Base-by-base conservation (phyloP, 495 filamentous ascomycete genomes). In the Aspergillus indologenus region DNA sequence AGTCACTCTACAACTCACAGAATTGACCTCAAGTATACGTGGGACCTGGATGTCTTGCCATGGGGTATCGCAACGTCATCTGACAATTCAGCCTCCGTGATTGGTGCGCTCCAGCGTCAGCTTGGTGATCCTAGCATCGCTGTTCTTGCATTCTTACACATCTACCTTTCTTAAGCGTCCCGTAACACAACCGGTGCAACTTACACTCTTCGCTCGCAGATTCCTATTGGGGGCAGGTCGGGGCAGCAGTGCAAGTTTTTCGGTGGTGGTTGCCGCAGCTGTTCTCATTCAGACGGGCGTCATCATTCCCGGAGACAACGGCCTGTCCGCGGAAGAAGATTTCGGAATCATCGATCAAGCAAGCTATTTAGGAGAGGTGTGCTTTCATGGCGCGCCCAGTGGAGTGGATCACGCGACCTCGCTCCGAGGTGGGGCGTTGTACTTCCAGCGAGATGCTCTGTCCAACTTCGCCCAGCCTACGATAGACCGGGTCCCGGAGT, bases 201-300 rank as follows among this genome's bases (percentile, higher is more conserved):
- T 2, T 95, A 92, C 67, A 90, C 90, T 11, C 76, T 95, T 15
- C 86, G 90, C 24, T 92, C 89, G 15, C 91, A 90, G 3, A 87
- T 95, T 62, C 90, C 90, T 2, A 89, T 94, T 54, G n/a, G 89
- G 86, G 4, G 90, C 88, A 14, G 90, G 90, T 2, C 77, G 94
- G 26, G 90, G 90, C n/a, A 91, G 87, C 67, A 92, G 90, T 69
- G 90, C 89, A 1, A 91, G 86, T 53, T 89, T 93, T 54, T 78
- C 85, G 31, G 91, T 93, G n/a, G 94, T 91, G 66, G 61, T 93
- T 9, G 82, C 85, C 49, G 79, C 86, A 5, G 90, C 90, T 3
- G 19, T 45, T 14, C 43, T 45, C 12, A 3, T 45, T 4, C 43
- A 45, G 4, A 45, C 43, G n/a, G n/a, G n/a, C n/a, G n/a, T n/a